Evolutionary conservation across 345 rosid genomes (phyloP).

Genomic region (Carallia brachiata): DNA sequence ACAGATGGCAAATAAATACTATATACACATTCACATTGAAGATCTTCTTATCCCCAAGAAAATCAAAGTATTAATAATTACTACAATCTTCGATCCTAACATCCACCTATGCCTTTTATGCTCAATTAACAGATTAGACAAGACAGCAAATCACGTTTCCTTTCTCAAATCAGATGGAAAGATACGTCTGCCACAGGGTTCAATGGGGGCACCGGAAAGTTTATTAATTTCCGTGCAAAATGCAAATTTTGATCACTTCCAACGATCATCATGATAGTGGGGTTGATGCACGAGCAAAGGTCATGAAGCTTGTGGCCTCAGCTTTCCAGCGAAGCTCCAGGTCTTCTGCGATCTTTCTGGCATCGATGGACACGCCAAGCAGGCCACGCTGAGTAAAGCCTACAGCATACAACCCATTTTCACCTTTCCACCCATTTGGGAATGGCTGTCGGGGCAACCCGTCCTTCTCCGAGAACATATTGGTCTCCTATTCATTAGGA

Average conservation of each 20-base stretch:
- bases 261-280: neutral
- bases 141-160: neutral
- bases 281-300: constrained; percentile 4
- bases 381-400: constrained; percentile 82
- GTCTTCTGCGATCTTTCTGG: constrained; percentile 62
- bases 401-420: constrained; percentile 66
- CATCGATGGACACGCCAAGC: constrained; percentile 73
- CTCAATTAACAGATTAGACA: neutral
- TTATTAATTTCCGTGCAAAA: neutral
- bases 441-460: constrained; percentile 59
- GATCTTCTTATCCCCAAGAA: constrained; percentile 1
- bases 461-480: constrained; percentile 62
- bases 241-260: too few relatives aligned
- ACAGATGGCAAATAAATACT: constrained; percentile 11
- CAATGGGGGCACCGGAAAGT: neutral
- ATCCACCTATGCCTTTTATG: neutral
- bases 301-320: constrained; percentile 18
- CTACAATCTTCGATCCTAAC: neutral
- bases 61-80: neutral
- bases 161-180: neutral
- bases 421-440: constrained; percentile 85
- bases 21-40: constrained; percentile 11
- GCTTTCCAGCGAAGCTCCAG: constrained; percentile 41
- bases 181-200: neutral
- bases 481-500: constrained; percentile 1